Conservation (phyloP, 306 rosid species). For the Astragalus membranaceus region DNA sequence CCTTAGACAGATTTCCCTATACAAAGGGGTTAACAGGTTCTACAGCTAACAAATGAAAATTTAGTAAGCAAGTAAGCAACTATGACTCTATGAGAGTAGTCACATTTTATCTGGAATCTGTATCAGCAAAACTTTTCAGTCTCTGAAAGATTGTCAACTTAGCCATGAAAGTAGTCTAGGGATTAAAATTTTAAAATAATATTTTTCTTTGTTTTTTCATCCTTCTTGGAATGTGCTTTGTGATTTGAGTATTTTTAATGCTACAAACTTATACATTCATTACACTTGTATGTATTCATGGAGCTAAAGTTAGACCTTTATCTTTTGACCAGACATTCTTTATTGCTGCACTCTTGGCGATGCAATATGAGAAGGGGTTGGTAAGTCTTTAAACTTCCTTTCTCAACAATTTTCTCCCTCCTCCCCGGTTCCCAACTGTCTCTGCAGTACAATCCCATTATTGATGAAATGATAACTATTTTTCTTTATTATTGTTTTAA, state of each 20-base stretch:
- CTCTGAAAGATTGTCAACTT: neutral
- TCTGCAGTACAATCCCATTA: neutral
- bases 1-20: too few species aligned
- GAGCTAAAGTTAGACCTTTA: slow-evolving; percentile 18
- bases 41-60: neutral
- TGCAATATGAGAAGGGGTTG: slow-evolving; percentile 92
- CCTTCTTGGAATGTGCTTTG: neutral
- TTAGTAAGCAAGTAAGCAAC: neutral
- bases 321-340: slow-evolving; percentile 80
- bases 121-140: neutral
- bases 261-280: neutral
- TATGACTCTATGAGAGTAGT: neutral
- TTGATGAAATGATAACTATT: neutral
- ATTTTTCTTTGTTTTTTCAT: neutral
- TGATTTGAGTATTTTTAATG: neutral
- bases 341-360: slow-evolving; percentile 97
- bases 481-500: neutral
- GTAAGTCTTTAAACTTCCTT: slow-evolving; percentile 36
- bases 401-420: neutral
- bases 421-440: neutral
- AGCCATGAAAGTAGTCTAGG: neutral
- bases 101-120: neutral
- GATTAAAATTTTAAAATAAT: neutral
- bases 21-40: neutral
- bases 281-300: neutral